A percentile compares a stretch with the other conserved stretches of the same genome.
Conservation (phyloP, 805 yeast genomes). For the Starmerella stellata region DNA sequence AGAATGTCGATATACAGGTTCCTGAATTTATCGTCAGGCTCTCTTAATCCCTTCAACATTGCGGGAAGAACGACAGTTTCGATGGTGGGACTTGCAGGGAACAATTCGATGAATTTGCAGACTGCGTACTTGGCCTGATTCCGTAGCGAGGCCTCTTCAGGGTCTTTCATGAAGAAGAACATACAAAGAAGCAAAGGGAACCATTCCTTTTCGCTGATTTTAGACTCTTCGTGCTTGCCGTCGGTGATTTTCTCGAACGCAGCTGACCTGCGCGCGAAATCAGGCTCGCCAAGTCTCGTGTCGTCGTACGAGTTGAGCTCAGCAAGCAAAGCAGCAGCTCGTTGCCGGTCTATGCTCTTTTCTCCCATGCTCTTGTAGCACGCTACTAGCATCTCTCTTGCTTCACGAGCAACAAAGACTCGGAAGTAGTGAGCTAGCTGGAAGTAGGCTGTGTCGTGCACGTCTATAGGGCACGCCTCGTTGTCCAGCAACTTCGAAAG, state of each 20-base stretch:
- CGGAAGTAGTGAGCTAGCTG: conserved; percentile 42
- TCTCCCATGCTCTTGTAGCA: conserved; percentile 34
- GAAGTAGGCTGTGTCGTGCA: conserved; percentile 24
- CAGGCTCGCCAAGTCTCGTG: conserved; percentile 50
- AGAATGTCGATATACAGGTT: conserved; percentile 53
- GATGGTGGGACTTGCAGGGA: conserved; percentile 22
- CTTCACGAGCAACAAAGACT: conserved; percentile 37
- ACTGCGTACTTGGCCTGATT: conserved; percentile 53
- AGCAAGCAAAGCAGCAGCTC: conserved; percentile 35
- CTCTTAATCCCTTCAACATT: conserved; percentile 48
- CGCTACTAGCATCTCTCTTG: conserved; percentile 42
- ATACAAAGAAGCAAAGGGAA: conserved; percentile 51
- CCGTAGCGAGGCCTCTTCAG: conserved; percentile 62
- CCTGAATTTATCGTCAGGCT: conserved; percentile 41
- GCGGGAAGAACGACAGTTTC: conserved; percentile 44
- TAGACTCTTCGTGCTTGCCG: conserved; percentile 22
- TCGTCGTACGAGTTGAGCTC: conserved; percentile 55
- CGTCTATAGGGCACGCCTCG: conserved; percentile 8
- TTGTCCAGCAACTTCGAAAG: conserved; percentile 36
- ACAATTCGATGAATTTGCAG: conserved; percentile 41
- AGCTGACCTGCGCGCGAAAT: conserved; percentile 54
- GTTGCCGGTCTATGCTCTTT: conserved; percentile 28
- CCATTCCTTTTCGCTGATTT: conserved; percentile 48
- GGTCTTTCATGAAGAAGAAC: conserved; percentile 56
- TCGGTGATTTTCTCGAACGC: conserved; percentile 56